Evolutionary conservation across 2,329 filamentous ascomycete genomes (phyloP).

Genomic region (Leptographium flavum): DNA sequence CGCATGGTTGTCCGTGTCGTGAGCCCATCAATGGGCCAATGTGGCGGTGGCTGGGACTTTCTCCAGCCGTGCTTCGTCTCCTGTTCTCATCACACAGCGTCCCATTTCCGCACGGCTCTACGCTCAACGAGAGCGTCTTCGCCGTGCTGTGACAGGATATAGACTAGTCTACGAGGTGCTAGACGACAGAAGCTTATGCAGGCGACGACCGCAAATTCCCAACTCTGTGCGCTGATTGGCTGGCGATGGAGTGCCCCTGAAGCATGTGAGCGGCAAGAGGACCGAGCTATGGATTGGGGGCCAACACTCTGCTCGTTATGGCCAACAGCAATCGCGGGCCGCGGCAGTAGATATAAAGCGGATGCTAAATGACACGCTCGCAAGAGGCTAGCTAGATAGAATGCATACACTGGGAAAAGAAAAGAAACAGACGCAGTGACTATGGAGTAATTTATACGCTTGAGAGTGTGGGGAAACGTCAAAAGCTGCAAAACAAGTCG

Average conservation of each 20-base stretch:
- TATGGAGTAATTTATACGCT: too few species aligned
- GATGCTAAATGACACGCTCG: too few species aligned
- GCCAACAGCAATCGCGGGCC: too few species aligned
- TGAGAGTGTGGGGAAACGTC: too few species aligned
- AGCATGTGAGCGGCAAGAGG: neutral
- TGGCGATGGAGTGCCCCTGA: neutral
- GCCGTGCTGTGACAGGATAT: neutral
- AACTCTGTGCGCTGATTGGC: slow-evolving; percentile 3
- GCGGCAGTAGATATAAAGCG: too few species aligned
- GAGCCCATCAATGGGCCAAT: neutral
- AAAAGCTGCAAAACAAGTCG: too few species aligned
- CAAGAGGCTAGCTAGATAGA: too few species aligned
- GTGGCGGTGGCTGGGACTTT: neutral
- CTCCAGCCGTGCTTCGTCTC: neutral
- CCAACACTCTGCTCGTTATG: neutral
- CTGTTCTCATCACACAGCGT: neutral
- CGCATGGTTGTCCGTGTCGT: too few species aligned
- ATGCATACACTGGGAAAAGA: too few species aligned
- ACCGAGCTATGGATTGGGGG: neutral
- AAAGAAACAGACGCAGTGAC: too few species aligned
- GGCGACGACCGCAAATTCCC: neutral
- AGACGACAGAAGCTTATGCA: neutral
- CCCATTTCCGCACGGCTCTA: neutral
- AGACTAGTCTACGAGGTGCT: neutral
- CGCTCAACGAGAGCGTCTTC: too few species aligned